Evolutionary conservation across 2,329 filamentous ascomycete species (phyloP).

Genomic region (Ceratocystis smalleyi): DNA sequence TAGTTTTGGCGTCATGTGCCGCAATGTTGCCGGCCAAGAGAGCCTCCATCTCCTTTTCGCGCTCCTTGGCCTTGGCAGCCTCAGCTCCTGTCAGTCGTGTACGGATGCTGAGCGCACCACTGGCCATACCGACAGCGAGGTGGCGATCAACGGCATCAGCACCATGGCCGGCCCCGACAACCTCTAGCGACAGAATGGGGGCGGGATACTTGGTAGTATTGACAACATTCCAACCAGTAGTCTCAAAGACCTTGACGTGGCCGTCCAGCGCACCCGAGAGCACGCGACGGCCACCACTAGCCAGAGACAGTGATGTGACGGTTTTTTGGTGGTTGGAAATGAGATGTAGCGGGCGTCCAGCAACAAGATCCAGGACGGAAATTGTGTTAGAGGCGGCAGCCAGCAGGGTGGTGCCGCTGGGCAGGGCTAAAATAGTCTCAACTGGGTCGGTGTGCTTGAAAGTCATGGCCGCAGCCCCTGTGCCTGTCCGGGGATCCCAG

Average conservation of each 20-base stretch:
- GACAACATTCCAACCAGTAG: conserved; percentile 89
- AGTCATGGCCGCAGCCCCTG: conserved; percentile 56
- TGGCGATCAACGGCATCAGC: conserved; percentile 63
- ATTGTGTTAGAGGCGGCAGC: conserved; percentile 76
- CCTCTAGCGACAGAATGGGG: conserved; percentile 69
- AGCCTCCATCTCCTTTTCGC: conserved; percentile 72
- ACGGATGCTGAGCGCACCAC: conserved; percentile 76
- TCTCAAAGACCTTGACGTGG: conserved; percentile 95
- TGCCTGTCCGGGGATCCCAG: conserved; percentile 71
- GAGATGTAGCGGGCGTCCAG: conserved; percentile 70
- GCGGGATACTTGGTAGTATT: conserved; percentile 84
- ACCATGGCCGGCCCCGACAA: conserved; percentile 37
- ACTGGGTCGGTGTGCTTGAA: conserved; percentile 89
- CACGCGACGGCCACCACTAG: conserved; percentile 64
- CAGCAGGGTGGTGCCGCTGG: conserved; percentile 71
- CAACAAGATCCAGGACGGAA: conserved; percentile 81
- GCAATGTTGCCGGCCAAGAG: conserved; percentile 64
- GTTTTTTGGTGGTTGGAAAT: conserved; percentile 96
- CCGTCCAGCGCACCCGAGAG: conserved; percentile 84
- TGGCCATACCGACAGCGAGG: conserved; percentile 87
- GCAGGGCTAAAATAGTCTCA: conserved; percentile 75
- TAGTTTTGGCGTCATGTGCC: conserved; percentile 55
- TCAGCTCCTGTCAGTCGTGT: conserved; percentile 76
- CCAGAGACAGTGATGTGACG: conserved; percentile 71
- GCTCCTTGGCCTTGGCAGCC: conserved; percentile 58